Base-by-base conservation (phyloP, 2,329 filamentous ascomycete genomes). In the Huntiella moniliformis region DNA sequence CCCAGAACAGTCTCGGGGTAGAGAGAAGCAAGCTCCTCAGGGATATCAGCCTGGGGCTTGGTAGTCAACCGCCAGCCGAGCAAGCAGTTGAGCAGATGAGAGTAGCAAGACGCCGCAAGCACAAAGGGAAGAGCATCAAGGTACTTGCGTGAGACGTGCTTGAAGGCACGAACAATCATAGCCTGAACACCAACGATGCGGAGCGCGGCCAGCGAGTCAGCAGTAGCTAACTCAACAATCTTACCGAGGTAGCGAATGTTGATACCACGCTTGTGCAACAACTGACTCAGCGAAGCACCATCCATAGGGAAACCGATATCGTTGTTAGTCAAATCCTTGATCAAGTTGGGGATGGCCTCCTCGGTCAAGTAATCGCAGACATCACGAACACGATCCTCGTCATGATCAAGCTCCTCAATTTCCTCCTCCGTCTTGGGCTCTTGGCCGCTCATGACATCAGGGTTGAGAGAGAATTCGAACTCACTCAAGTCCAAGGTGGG, bases 271-370 rank as follows among this genome's bases (percentile, higher is more conserved):
- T 94, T 94, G 68, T 98, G 91, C 57, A 98, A 70, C 44, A 95
- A 73, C 53, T 79, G 77, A 55, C 81, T 84, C 49, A 98, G 69
- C 15, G 88, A 95, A 56, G 82, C 75, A n/a, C 91, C 91, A 56
- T 98, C 92, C 85, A 96, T 95, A 10, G 91, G 91, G 67, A 96
- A 96, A 56, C 88, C 91, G 53, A 94, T 80, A 54, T 98, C 88
- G 5, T 85, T 87, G 53, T 93, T 84, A 57, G 82, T 80, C 49
- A 98, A 73, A 56, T 98, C 88, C 51, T 80, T 77, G 48, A 96
- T 64, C 48, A 98, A 70, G 47, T 81, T 75, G n/a, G 88, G 86
- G 52, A 98, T 81, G 46, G 85, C 74, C 50, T 80, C 78, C 6
- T 77, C 70, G 6, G 76, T 75, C 42, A 98, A 70, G 61, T 82